Evolutionary conservation across 2,329 filamentous ascomycete species (phyloP).

Genomic region (Arthrocladium fulminans): DNA sequence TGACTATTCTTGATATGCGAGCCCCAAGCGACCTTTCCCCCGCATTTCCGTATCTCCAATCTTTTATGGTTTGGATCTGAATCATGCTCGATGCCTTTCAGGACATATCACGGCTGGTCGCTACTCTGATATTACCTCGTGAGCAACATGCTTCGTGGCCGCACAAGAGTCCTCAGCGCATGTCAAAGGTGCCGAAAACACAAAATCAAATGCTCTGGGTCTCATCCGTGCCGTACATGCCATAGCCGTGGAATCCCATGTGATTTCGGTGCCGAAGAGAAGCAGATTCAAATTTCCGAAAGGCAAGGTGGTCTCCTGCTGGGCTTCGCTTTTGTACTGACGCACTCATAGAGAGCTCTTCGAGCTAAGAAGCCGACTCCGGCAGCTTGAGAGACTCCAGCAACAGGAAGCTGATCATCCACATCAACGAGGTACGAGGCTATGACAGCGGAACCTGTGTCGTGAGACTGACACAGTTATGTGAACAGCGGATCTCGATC

Average conservation of each 20-base stretch:
- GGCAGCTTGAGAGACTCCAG: background rate
- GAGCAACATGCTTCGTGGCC: slow-evolving; percentile 14
- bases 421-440: no score
- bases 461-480: no score
- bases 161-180: background rate
- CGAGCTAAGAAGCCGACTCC: background rate
- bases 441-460: no score
- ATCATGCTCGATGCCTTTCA: no score
- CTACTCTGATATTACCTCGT: no score
- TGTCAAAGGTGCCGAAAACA: background rate
- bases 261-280: background rate
- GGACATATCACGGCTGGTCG: no score
- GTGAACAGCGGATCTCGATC: no score
- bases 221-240: background rate
- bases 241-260: background rate
- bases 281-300: background rate
- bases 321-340: background rate
- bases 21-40: no score
- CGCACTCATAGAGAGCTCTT: background rate
- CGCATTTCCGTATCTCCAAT: no score
- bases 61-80: no score
- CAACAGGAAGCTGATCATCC: no score
- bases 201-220: background rate
- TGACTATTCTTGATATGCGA: no score
- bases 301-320: background rate